These are phyloP conservation scores for Zygoascus biomembranicola DNA, from an alignment of 805 yeast genomes.

Conservation along the genomic window DNA sequence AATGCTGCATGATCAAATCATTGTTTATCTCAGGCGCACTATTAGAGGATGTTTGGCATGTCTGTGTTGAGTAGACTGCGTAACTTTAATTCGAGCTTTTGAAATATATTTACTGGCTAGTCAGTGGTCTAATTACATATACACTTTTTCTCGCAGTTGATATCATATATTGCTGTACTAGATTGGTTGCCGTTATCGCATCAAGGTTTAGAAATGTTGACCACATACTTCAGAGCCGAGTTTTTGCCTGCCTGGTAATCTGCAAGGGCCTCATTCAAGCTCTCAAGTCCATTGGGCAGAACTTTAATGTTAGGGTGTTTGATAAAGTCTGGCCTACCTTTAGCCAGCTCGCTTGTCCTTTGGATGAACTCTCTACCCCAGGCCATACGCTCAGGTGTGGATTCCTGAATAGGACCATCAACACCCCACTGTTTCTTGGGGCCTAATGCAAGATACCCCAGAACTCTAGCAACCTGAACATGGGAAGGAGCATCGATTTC, in stretches of 20 bases:
- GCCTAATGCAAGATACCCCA: conserved; percentile 12
- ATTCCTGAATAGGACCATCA: not conserved
- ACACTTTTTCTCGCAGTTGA: no score
- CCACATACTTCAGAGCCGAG: conserved; percentile 13
- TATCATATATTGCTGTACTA: no score
- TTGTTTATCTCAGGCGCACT: no score
- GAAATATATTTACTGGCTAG: no score
- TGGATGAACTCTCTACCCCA: not conserved
- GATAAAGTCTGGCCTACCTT: not conserved
- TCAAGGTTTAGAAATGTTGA: not conserved
- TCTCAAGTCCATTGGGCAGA: conserved; percentile 9
- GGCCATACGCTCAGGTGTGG: conserved; percentile 9
- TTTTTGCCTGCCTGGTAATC: conserved; percentile 7
- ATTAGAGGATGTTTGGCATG: no score
- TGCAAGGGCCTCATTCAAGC: conserved; percentile 10
- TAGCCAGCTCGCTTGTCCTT: conserved; percentile 1
- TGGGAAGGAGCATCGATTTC: conserved; percentile 1
- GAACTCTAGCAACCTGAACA: conserved; percentile 5
- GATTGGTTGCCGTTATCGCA: no score
- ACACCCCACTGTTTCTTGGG: conserved; percentile 8
- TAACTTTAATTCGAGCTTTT: no score
- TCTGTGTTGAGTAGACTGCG: no score
- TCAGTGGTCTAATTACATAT: no score
- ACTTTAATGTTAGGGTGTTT: conserved; percentile 11
- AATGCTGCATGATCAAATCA: no score